Evolutionary conservation across 768 basidiomycete genomes (phyloP), one percentile per base, ranked within the genome.

Genomic region (Tremella mesenterica): DNA sequence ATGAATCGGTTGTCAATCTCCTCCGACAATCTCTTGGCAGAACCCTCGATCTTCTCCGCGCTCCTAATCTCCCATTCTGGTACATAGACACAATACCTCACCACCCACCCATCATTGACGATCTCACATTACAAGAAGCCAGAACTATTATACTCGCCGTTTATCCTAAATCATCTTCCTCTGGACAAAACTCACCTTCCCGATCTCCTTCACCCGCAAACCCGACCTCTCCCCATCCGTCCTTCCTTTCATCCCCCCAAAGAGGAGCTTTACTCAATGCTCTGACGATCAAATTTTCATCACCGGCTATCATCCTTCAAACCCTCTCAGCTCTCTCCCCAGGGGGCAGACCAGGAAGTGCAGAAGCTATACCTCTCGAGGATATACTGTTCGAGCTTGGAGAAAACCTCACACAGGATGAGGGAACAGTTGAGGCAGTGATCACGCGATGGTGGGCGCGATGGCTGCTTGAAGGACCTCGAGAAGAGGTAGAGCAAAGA

Each of bases 311-410:
- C 55, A 61, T 70, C 33, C 56, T 73, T 0, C 71, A 73, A 57
- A 66, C 67, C 1, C 59, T 73, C 1, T 67, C 67, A 21, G 64
- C 63, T 13, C 53, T 73, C 27, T 61, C 65, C 10, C 69, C 71
- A 26, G 71, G 71, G 18, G 68, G 68, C 13, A 64, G 66, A 14
- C 70, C 70, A 4, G 39, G 68, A 21, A 53, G 61, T 1, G 63
- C 61, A 10, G 61, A 57, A 27, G 50, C 61, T 18, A 64, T 72
- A 6, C 61, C 65, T 1, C 60, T 74, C 5, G 63, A 67, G 27
- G 72, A 73, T 29, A 59, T 73, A 21, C 51, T 74, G 29, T 63
- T 72, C 53, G 73, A 74, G 61, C 60, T 74, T 20, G 73, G 73
- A 7, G 71, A 73, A 23, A 61, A 52, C 7, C 50, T 70, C 44